A percentile compares a stretch with the other conserved stretches of the same genome.
Evolutionary conservation across 164 flowering plant genomes (phyloP).

Genomic region (Stephania japonica): DNA sequence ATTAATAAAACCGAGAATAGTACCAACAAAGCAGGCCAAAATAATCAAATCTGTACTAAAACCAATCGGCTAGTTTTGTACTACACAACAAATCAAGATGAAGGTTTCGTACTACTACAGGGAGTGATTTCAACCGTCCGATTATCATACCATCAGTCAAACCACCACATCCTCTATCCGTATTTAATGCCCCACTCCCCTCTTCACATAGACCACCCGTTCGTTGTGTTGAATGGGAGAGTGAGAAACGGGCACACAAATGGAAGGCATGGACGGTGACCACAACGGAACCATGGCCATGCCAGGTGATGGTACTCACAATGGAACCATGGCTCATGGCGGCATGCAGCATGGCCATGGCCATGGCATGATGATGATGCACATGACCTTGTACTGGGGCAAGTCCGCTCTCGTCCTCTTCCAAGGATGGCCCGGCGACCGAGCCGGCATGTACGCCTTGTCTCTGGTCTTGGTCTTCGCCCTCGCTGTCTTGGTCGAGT

Average conservation of each 20-base stretch:
- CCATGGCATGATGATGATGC: slow-evolving; percentile 9
- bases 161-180: no score
- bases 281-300: neutral
- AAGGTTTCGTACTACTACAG: no score
- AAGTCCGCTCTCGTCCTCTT: slow-evolving; percentile 22
- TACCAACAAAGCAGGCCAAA: no score
- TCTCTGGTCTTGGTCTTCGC: slow-evolving; percentile 28
- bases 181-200: no score
- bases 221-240: no score
- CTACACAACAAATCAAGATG: no score
- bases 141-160: no score
- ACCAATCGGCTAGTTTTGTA: no score
- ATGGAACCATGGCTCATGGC: neutral
- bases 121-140: no score
- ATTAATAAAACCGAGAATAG: no score
- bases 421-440: slow-evolving; percentile 25
- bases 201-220: neutral
- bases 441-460: slow-evolving; percentile 27
- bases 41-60: no score
- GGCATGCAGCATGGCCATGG: neutral
- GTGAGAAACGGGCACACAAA: no score
- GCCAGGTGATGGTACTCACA: neutral
- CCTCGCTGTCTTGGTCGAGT: slow-evolving; percentile 25
- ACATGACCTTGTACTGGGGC: slow-evolving; percentile 19
- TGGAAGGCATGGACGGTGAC: neutral